Evolutionary conservation across 2,329 filamentous ascomycete genomes (phyloP), one percentile per base, ranked within the genome.

Genomic region (Xylariaceae sp.): DNA sequence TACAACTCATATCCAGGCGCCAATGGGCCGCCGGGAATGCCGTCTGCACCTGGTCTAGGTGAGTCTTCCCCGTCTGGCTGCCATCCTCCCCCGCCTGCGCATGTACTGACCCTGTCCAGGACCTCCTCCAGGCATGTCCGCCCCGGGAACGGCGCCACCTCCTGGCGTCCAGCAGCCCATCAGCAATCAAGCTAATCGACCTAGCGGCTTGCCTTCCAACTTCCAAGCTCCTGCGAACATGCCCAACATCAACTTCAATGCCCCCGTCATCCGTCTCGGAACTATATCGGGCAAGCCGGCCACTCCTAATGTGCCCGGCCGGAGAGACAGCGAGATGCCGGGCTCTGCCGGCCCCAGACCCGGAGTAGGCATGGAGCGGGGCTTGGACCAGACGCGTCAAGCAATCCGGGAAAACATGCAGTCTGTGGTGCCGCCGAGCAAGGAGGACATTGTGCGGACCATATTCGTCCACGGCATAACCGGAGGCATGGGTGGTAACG

Each of bases 221-320:
- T 95, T 94, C 63, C 85, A 93, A 66, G 78, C 87, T 31, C 89
- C 90, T 8, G 70, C 84, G 32, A 94, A 92, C 56, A 85, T 95
- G 73, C 88, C 90, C 32, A 93, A 94, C 58, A 94, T 98, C 68
- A 95, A 98, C 67, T 94, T 96, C 68, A 94, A 85, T 53, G 92
- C 92, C 22, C 89, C 90, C 36, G 88, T 96, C 39, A 96, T 98
- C 54, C 84, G 92, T 35, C 74, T 98, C 29, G 92, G 90, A 26
- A 90, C 88, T 10, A 75, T 80, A 4, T 75, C 77, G 3, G 61
- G 73, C n/a, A 86, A 86, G 52, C 67, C 79, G 17, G 56, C 60
- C 9, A 52, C 58, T 0, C 55, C 65, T 5, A 47, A 56, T 9
- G 44, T 49, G 17, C 50, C 57, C 15, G 64, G 68, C 13, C 61